Base-by-base conservation (phyloP, 164 flowering plant species). In the Aristolochia fimbriata region DNA sequence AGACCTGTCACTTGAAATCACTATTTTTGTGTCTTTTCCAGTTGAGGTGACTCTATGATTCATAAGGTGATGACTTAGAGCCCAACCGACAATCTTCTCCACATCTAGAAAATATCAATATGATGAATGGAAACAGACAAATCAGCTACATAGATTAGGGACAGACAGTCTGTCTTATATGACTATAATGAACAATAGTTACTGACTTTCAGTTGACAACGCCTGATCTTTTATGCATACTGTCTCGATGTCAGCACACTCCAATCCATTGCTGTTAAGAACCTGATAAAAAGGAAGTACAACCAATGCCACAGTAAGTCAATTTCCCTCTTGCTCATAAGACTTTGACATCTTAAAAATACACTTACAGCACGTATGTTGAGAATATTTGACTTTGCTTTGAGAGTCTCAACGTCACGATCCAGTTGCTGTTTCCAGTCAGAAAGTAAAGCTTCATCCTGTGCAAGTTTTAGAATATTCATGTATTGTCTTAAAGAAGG, bases 71-170 rank as follows among this genome's bases (percentile, higher is more conserved):
- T 81, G 70, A 73, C 90, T 81, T 30, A 87, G 48, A 52, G 96
- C 96, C 98, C 98, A 92, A 20, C 96, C 93, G 27, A 84, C 70
- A 15, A 89, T 63, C 78, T 84, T 87, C 72, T 89, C 96, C 64
- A 77, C 93, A 69, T 65, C 96, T 89, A 67, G 8, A 56, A 11
- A 55, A 54, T 24, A 1, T 20, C 1, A 31, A 20, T 30, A 30
- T 4, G 5, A 15, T 15, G 23, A 62, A 47, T 48, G 56, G 15
- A 57, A 49, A 46, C 6, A 11, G 19, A 16, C 27, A 11, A 55
- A 7, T 25, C 27, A 13, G 58, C 4, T 51, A 43, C n/a, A n/a
- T n/a, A 25, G 22, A n/a, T 15, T 19, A 10, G 21, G n/a, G 25
- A 11, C 8, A 21, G 23, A 46, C 25, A 56, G 20, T 10, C 47